Evolutionary conservation across 495 filamentous ascomycete genomes (phyloP).

Genomic region (Neurospora pannonica): DNA sequence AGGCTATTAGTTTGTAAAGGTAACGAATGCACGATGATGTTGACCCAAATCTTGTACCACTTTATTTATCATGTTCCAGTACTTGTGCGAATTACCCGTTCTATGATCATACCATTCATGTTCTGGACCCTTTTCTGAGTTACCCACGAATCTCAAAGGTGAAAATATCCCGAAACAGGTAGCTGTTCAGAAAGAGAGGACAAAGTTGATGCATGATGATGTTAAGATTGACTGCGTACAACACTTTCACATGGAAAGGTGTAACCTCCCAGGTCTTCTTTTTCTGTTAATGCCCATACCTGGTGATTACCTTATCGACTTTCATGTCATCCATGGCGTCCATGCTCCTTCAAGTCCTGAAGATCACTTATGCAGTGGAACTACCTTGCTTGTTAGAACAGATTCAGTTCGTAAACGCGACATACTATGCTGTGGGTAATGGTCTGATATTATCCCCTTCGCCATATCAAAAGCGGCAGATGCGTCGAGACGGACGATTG

Average conservation of each 20-base stretch:
- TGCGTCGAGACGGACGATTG: neutral
- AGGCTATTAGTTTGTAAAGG: too few species aligned
- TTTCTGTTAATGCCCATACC: accelerated
- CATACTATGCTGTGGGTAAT: neutral
- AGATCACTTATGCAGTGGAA: neutral
- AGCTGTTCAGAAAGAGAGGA: neutral
- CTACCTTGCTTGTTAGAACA: neutral
- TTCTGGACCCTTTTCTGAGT: neutral
- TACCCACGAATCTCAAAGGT: too few species aligned
- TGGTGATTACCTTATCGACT: neutral
- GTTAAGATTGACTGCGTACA: neutral
- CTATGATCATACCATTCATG: too few species aligned
- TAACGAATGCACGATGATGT: neutral
- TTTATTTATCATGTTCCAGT: too few species aligned
- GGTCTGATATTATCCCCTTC: neutral
- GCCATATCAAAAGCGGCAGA: neutral
- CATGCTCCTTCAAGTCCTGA: neutral
- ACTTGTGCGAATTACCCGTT: too few species aligned
- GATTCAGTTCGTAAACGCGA: too few species aligned
- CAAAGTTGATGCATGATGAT: neutral
- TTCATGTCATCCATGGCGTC: neutral
- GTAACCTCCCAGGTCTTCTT: neutral
- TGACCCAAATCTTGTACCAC: neutral
- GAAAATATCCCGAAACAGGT: neutral
- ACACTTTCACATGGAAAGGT: neutral